Base-by-base conservation (phyloP, 495 filamentous ascomycete species). In the Penicillium crystallinum region DNA sequence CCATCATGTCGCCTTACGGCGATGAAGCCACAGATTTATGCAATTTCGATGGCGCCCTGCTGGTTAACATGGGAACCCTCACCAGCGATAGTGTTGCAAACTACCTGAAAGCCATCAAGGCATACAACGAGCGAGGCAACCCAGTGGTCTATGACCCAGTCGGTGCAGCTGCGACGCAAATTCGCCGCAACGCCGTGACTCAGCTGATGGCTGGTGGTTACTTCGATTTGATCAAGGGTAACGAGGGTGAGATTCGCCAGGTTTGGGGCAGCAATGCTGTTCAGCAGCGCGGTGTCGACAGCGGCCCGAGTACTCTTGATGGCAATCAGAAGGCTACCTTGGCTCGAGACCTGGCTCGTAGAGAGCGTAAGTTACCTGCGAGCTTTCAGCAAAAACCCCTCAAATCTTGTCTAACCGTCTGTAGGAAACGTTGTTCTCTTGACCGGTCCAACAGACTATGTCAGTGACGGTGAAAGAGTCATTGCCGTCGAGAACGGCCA, bases 1-100 rank as follows among this genome's bases (percentile, higher is more conserved):
- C 93, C 7, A 97, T 98, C 57, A 98, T 98, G 93, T 82, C 90
- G 3, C 90, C 85, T 54, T 85, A 91, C 59, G 87, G 84, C 11
- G 81, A 86, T 50, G 93, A 98, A 77, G 89, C 91, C 4, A 66
- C 68, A 6, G 91, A 96, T 63, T 73, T 98, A 34, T 81, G 81
- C 29, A 74, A 74, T 22, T 74, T 91, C 6, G 72, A 74, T 37
- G 81, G 80, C 11, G 78, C 87, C 3, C 73, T 97, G 10, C 86
- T 98, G 12, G 83, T 98, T 59, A 98, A 98, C 67, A 96, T 97
- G 90, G 93, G 93, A 18, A 95, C 89, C 2, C 79, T 92, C 23
- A 88, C 83, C 8, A 81, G 86, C 3, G 85, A 87, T 5, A 83
- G 83, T 42, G 63, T 91, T 7, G 53, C 71, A 6, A 88, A 88